A percentile compares a stretch with the other conserved stretches of the same genome.
These are phyloP conservation scores for Podaxis sp. DNA, from an alignment of 768 basidiomycete genomes.

Conservation along the genomic window DNA sequence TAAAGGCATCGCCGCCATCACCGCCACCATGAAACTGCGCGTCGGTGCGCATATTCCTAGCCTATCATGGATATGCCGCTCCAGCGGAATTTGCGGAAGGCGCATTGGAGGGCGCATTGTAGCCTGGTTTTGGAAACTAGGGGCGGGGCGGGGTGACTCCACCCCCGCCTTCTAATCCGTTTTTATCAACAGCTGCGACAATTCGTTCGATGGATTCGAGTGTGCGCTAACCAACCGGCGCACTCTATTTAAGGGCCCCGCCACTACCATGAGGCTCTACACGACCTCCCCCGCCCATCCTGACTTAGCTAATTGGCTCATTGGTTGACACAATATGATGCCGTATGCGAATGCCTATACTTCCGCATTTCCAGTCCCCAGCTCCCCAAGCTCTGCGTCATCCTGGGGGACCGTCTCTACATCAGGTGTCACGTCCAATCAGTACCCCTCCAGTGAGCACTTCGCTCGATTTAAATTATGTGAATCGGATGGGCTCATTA, in stretches of 20 bases:
- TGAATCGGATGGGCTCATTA: neutral
- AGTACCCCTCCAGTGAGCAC: neutral
- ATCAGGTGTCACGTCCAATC: neutral
- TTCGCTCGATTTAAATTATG: neutral
- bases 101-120: neutral
- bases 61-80: neutral
- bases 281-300: neutral
- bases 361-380: neutral
- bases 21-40: neutral
- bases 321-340: neutral
- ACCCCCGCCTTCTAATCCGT: neutral
- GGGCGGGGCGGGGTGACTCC: conserved; percentile 1
- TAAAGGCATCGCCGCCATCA: neutral
- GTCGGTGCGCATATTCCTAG: neutral
- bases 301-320: neutral
- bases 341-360: neutral
- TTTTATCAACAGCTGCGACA: neutral
- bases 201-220: neutral
- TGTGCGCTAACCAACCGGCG: neutral
- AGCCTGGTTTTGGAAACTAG: neutral
- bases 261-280: neutral
- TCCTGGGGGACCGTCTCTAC: conserved; percentile 8
- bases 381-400: neutral
- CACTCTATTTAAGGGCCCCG: conserved; percentile 1
- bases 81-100: neutral